Evolutionary conservation across 164 flowering plant species (phyloP).

Genomic region (Umbellularia californica): DNA sequence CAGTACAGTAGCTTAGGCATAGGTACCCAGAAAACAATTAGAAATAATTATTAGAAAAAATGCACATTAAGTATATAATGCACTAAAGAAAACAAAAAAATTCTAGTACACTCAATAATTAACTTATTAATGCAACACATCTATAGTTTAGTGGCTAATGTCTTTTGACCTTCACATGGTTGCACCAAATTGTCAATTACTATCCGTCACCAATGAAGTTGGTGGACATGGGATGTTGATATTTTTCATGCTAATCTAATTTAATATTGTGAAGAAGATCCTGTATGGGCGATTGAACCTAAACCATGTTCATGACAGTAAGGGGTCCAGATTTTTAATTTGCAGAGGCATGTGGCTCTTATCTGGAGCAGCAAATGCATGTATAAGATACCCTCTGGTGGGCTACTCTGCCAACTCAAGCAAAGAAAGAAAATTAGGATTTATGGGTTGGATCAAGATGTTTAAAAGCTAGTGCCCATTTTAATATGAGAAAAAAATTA

Average conservation of each 20-base stretch:
- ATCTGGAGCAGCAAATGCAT: constrained; percentile 2
- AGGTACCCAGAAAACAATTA: too few species aligned
- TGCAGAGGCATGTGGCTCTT: constrained; percentile 3
- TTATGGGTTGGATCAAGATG: too few species aligned
- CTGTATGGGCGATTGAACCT: constrained; percentile 3
- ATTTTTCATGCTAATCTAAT: background rate
- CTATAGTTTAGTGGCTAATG: background rate
- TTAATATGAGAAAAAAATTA: too few species aligned
- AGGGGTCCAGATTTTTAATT: background rate
- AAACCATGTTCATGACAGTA: constrained; percentile 8
- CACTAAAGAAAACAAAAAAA: too few species aligned
- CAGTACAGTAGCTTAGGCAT: too few species aligned
- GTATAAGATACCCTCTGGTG: background rate
- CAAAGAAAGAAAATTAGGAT: too few species aligned
- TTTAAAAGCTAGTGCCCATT: too few species aligned
- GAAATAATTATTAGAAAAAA: too few species aligned
- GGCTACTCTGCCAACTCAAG: too few species aligned
- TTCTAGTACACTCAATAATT: too few species aligned
- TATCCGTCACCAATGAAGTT: background rate
- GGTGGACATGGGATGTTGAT: background rate
- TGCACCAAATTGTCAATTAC: background rate
- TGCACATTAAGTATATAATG: too few species aligned
- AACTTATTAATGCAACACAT: background rate
- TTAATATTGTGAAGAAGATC: background rate
- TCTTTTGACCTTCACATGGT: background rate